phyloP scores from a whole-genome alignment of 345 rosid species.

The Bruguiera sexangula region DNA sequence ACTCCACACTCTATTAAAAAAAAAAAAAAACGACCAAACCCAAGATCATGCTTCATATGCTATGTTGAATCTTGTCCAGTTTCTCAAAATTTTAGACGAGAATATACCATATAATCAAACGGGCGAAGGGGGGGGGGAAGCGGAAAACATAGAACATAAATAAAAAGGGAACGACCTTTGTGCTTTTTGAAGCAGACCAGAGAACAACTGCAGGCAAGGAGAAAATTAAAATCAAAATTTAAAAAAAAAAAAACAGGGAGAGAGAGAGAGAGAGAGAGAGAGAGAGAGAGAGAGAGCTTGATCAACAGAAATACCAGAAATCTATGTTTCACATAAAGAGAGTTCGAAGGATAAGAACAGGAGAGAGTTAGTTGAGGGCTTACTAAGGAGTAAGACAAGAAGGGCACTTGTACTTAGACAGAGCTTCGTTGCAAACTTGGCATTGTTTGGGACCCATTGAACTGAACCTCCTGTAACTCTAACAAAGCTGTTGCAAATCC shows the following conservation, averaged over 20 bases:
- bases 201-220: slow-evolving; percentile 60
- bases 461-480: too few relatives aligned
- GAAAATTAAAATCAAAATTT: not conserved
- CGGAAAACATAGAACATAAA: not conserved
- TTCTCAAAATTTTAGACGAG: too few relatives aligned
- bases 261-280: too few relatives aligned
- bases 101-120: too few relatives aligned
- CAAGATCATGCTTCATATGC: not conserved
- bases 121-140: too few relatives aligned
- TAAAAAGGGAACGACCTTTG: slow-evolving; percentile 27
- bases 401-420: slow-evolving; percentile 38
- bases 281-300: not conserved
- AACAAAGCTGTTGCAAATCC: too few relatives aligned
- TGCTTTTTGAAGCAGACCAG: slow-evolving; percentile 44
- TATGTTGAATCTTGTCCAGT: not conserved
- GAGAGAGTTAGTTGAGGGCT: slow-evolving; percentile 17
- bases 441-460: not conserved
- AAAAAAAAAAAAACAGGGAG: not conserved
- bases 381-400: slow-evolving; percentile 73
- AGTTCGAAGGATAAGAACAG: not conserved
- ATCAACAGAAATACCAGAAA: not conserved
- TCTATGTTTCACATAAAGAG: too few relatives aligned
- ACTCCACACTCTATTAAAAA: not conserved
- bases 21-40: not conserved
- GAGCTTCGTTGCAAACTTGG: slow-evolving; percentile 43